phyloP scores from a whole-genome alignment of 2,329 filamentous ascomycete genomes.

The Nectriaceae sp. region DNA sequence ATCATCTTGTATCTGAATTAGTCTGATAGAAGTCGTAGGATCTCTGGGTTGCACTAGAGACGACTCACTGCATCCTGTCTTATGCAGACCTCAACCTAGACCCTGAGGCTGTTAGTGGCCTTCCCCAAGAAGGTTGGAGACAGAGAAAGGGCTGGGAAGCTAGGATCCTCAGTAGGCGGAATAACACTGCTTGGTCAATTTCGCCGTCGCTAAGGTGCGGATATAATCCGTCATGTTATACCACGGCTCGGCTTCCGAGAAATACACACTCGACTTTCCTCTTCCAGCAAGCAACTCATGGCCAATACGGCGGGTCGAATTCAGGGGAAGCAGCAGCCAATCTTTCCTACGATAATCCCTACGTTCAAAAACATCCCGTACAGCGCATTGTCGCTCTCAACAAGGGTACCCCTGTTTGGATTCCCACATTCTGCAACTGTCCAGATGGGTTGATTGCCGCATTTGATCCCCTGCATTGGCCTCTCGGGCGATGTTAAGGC shows the following conservation, averaged over 20 bases:
- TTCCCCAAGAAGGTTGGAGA: no score
- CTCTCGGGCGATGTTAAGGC: neutral
- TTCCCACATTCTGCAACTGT: constrained; percentile 19
- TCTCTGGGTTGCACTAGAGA: constrained; percentile 4
- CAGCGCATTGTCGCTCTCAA: constrained; percentile 16
- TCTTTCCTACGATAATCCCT: neutral
- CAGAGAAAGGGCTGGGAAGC: no score
- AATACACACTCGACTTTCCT: neutral
- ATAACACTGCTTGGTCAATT: constrained; percentile 7
- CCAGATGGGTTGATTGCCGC: constrained; percentile 26
- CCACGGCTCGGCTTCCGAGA: neutral
- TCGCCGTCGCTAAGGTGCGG: constrained; percentile 14
- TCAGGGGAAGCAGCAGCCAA: neutral
- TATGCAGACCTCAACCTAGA: neutral
- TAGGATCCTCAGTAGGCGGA: neutral
- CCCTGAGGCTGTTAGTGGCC: neutral
- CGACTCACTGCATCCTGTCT: neutral
- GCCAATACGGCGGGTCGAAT: neutral
- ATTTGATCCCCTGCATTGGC: constrained; percentile 25
- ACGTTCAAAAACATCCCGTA: constrained; percentile 9
- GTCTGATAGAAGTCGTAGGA: constrained; percentile 4
- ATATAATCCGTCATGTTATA: constrained; percentile 9
- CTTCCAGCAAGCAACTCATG: neutral
- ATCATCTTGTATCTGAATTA: neutral
- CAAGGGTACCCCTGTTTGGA: constrained; percentile 21